Base-by-base conservation (phyloP, 306 rosid genomes). In the apple (Malus domestica) region DNA sequence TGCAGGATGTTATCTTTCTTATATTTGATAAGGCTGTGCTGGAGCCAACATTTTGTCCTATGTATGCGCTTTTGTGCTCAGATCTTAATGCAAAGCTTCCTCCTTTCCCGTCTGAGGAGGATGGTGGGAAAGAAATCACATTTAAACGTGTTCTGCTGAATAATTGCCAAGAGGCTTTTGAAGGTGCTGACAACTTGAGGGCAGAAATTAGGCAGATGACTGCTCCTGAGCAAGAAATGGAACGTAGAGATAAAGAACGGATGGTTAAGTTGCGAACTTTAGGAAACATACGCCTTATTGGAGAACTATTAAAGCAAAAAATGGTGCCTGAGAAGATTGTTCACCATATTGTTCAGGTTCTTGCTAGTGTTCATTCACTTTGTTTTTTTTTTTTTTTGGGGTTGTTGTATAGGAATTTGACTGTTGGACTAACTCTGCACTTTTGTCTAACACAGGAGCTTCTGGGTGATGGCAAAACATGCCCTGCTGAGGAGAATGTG, bases 401-500 rank as follows among this genome's bases (percentile, higher is more conserved):
- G 25, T 18, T 23, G 18, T 60, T 63, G 6, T 52, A 8, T 59
- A n/a, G 10, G 32, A 19, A 33, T 79, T 58, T 16, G 27, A 35
- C 5, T 65, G 29, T 25, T 66, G 51, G 58, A 27, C 73, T 70
- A 75, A 64, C 71, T 45, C 22, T 11, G 23, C 55, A 44, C 78
- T 69, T 27, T 66, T 76, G 62, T 32, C 22, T 54, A 15, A 16
- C 25, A 18, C 68, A 78, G 87, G 85, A 81, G 66, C 83, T 84
- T 79, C 70, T 84, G 78, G 85, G 85, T 29, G 87, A 84, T 61
- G 64, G 13, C 12, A 80, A 74, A 51, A 20, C 40, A 46, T 74
- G 85, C 71, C 87, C 85, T 4, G 80, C 83, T 40, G 85, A 84
- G 72, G 87, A 80, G 82, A 84, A 84, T 71, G 85, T 84, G 25